These are phyloP conservation scores for Entomortierella beljakovae DNA, from an alignment of 192 early-diverging fungal genomes.

Conservation along the genomic window DNA sequence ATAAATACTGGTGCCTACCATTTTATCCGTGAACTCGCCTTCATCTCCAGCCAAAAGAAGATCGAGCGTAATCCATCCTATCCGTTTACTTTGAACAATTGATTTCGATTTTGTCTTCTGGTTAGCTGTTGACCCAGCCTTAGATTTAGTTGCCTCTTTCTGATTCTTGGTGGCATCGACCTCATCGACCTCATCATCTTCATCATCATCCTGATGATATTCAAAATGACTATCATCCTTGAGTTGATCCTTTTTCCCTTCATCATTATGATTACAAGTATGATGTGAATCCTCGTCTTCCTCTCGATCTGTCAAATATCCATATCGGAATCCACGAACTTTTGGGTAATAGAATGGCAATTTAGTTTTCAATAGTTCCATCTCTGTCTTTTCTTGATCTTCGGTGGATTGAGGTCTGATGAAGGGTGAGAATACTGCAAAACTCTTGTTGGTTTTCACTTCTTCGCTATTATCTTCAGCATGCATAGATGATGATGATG, in stretches of 20 bases:
- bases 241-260: background rate
- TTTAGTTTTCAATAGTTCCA: background rate
- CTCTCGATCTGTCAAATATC: conserved; percentile 25
- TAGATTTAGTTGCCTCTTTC: background rate
- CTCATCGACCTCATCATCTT: conserved; percentile 1
- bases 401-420: background rate
- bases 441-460: background rate
- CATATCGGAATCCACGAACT: conserved; percentile 52
- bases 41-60: conserved; percentile 34
- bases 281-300: conserved; percentile 11
- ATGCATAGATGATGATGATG: background rate
- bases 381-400: conserved; percentile 3
- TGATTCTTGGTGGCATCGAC: background rate
- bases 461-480: background rate
- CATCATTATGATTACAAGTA: background rate
- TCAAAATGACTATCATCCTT: background rate
- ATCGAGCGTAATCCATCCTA: conserved; percentile 45
- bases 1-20: conserved; percentile 23
- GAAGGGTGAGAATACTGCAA: conserved; percentile 10
- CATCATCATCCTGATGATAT: background rate
- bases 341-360: conserved; percentile 66
- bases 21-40: conserved; percentile 51
- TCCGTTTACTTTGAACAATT: conserved; percentile 24
- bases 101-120: conserved; percentile 11
- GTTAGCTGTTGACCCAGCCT: background rate